Evolutionary conservation across 768 basidiomycete genomes (phyloP).

Genomic region (Lanmaoa rubissima): DNA sequence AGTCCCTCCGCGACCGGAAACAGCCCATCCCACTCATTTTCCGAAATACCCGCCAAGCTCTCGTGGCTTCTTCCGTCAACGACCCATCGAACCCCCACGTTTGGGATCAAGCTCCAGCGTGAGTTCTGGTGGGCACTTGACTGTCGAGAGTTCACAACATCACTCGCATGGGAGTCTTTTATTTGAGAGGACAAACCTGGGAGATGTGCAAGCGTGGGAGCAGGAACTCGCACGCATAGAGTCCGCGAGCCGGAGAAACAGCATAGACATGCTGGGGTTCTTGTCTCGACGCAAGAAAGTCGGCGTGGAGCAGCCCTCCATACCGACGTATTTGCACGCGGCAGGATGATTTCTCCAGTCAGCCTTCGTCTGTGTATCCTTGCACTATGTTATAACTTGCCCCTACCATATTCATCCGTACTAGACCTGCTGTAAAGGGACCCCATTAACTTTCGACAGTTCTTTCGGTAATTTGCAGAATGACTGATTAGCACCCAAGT

Average conservation of each 20-base stretch:
- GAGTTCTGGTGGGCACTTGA: constrained; percentile 49
- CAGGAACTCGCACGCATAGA: constrained; percentile 74
- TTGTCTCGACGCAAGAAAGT: constrained; percentile 29
- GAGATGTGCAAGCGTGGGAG: constrained; percentile 69
- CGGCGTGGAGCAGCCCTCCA: constrained; percentile 19
- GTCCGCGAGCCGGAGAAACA: constrained; percentile 49
- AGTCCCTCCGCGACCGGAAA: constrained; percentile 27
- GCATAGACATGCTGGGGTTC: constrained; percentile 37
- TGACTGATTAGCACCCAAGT: constrained; percentile 2
- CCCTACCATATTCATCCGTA: neutral
- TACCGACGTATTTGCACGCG: constrained; percentile 23
- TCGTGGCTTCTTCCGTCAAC: constrained; percentile 22
- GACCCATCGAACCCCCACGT: constrained; percentile 27
- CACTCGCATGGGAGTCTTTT: constrained; percentile 18
- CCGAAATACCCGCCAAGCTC: constrained; percentile 11
- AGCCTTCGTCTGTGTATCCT: constrained; percentile 4
- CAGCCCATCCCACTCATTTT: constrained; percentile 20
- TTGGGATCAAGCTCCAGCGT: constrained; percentile 31
- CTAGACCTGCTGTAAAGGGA: constrained; percentile 13
- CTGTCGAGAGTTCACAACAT: constrained; percentile 18
- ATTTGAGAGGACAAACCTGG: constrained; percentile 29
- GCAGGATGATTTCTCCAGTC: constrained; percentile 17
- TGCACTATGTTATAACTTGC: constrained; percentile 10
- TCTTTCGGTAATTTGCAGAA: constrained; percentile 11
- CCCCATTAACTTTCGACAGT: constrained; percentile 6